phyloP scores from a whole-genome alignment of 768 basidiomycete genomes.

The Dioszegia aurantiaca region DNA sequence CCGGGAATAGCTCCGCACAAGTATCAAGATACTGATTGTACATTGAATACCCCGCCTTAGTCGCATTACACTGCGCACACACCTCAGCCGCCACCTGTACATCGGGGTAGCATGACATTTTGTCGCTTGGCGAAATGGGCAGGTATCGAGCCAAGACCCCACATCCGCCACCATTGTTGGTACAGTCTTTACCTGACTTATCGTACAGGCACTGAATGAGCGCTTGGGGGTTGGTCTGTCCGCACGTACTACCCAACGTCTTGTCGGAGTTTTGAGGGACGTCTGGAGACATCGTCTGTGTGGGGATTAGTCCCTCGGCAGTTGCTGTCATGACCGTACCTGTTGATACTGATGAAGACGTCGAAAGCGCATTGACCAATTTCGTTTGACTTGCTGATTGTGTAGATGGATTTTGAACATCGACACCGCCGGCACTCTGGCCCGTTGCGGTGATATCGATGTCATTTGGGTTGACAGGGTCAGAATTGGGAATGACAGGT shows the following conservation, averaged over 20 bases:
- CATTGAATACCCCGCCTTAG: not conserved
- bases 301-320: too few species aligned
- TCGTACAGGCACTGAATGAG: conserved; percentile 5
- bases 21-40: conserved; percentile 18
- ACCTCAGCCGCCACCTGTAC: conserved; percentile 16
- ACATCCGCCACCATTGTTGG: conserved; percentile 13
- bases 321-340: too few species aligned
- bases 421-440: too few species aligned
- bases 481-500: too few species aligned
- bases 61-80: conserved; percentile 19
- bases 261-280: not conserved
- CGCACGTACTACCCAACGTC: not conserved
- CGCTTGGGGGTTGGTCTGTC: not conserved
- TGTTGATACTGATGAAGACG: too few species aligned
- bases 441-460: too few species aligned
- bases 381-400: too few species aligned
- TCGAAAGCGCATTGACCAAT: too few species aligned
- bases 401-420: too few species aligned
- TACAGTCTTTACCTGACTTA: not conserved
- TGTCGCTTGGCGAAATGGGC: conserved; percentile 11
- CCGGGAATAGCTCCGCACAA: conserved; percentile 2
- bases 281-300: too few species aligned
- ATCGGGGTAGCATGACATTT: conserved; percentile 16
- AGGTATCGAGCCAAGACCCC: not conserved
- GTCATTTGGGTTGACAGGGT: too few species aligned